Base-by-base conservation (phyloP, 1,284 basidiomycete genomes). In the Inonotus obliquus region DNA sequence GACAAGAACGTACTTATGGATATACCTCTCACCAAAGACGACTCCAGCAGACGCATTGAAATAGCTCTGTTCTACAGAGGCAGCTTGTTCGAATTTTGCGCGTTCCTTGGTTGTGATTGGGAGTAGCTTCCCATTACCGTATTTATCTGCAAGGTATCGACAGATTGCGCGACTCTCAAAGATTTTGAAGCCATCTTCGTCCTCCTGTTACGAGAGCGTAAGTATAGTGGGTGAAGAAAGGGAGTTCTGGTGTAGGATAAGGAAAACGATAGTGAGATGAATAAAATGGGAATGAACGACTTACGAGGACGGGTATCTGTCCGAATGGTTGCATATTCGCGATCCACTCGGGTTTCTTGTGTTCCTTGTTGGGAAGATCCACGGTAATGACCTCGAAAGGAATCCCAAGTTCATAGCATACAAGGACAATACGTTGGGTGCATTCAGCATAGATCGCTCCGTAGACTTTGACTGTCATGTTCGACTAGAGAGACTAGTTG, bases 281-380 rank as follows among this genome's bases (percentile, higher is more conserved):
- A 7, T 25, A 23, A 48, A 13, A 37, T 25, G 3, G 35, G 29
- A 17, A 41, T 49, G 13, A 57, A 56, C 11, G 7, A 71, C 77
- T 37, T 9, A 62, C 54, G 25, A 9, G 11, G 17, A 47, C 86
- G 1, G 86, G 87, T 64, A 88, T 72, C 70, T 85, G 83, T n/a
- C 85, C 85, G 66, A 89, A 89, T 0, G 87, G 87, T 65, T 89
- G 85, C 55, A 57, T 62, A n/a, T 76, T 70, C 32, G 69, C 69
- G 21, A 78, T 17, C 73, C 71, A 80, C 19, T 69, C 76, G 0
- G 78, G 66, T 0, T 69, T 13, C 70, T 85, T 85, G 59, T 86
- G 80, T 65, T 79, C 79, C 21, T 25, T 54, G 55, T 56, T 19
- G 57, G 60, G 1, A 55, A 55, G 45, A 58, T 66, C 14, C 60